Conservation (phyloP, 371 early-diverging fungal species). For the Parasitella parasitica region DNA sequence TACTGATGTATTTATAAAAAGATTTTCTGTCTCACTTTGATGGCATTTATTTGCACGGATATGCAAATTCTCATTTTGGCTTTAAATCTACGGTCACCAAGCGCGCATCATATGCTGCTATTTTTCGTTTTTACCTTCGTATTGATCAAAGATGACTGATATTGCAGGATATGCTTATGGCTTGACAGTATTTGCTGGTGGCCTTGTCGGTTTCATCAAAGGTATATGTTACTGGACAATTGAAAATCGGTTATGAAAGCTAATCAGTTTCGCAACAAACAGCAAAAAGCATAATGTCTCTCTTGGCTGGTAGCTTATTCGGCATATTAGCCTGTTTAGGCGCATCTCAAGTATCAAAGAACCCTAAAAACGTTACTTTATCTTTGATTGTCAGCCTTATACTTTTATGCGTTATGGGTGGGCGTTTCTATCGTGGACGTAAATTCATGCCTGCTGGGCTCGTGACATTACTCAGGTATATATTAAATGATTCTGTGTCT, state of each 20-base stretch:
- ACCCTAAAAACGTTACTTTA: constrained; percentile 45
- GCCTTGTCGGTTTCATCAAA: constrained; percentile 47
- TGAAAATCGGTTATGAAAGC: no score
- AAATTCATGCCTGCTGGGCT: constrained; percentile 70
- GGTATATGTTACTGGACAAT: constrained; percentile 16
- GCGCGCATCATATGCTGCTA: no score
- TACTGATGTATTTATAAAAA: neutral
- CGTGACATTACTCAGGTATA: constrained; percentile 50
- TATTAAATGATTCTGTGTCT: neutral
- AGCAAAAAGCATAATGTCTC: constrained; percentile 51
- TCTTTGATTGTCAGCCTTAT: constrained; percentile 46
- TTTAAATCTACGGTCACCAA: constrained; percentile 1
- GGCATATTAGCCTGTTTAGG: constrained; percentile 39
- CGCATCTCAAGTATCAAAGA: constrained; percentile 43
- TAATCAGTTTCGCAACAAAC: neutral
- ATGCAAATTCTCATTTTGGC: neutral
- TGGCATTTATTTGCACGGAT: constrained; percentile 3
- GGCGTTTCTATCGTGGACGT: constrained; percentile 50
- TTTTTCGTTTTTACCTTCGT: neutral
- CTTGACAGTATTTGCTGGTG: constrained; percentile 36
- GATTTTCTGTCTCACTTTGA: neutral
- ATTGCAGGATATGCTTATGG: constrained; percentile 46
- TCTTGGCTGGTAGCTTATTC: constrained; percentile 45
- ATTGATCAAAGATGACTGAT: constrained; percentile 34
- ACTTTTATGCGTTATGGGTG: constrained; percentile 58